A percentile compares a stretch with the other conserved stretches of the same genome.
These are phyloP conservation scores for Saussurea involucrata DNA, from an alignment of 129 eudicot species.

Conservation along the genomic window DNA sequence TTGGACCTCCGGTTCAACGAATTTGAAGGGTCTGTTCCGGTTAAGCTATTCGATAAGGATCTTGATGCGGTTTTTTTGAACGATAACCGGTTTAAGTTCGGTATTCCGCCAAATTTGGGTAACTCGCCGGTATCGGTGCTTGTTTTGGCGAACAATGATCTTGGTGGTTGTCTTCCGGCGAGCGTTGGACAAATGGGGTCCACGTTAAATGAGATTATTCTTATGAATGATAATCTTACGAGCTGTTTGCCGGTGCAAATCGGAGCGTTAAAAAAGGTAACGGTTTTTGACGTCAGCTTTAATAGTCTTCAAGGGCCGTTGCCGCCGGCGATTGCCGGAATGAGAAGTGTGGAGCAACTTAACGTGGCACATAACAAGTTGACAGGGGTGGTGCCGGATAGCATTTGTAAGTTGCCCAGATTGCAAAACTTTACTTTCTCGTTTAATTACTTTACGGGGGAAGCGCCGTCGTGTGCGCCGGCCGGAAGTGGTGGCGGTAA, in stretches of 20 bases:
- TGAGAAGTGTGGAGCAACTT: slow-evolving; percentile 70
- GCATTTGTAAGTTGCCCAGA: slow-evolving; percentile 58
- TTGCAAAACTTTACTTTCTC: slow-evolving; percentile 76
- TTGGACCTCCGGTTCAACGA: slow-evolving; percentile 87
- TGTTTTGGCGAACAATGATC: slow-evolving; percentile 76
- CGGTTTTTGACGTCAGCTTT: slow-evolving; percentile 78
- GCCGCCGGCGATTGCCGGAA: slow-evolving; percentile 46
- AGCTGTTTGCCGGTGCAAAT: slow-evolving; percentile 70
- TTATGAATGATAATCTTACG: slow-evolving; percentile 68
- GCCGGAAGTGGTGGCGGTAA: slow-evolving; percentile 35
- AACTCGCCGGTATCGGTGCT: slow-evolving; percentile 90
- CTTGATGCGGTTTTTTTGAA: slow-evolving; percentile 82
- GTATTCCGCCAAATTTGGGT: slow-evolving; percentile 80
- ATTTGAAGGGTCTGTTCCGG: slow-evolving; percentile 85
- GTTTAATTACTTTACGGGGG: slow-evolving; percentile 72
- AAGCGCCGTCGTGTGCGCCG: slow-evolving; percentile 64
- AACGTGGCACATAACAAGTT: slow-evolving; percentile 76
- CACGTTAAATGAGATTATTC: slow-evolving; percentile 71
- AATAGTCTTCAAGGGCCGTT: slow-evolving; percentile 57
- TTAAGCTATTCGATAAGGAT: slow-evolving; percentile 61
- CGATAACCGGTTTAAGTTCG: slow-evolving; percentile 71
- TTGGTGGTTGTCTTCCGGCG: slow-evolving; percentile 90
- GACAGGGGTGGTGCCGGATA: slow-evolving; percentile 70
- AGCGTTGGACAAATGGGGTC: slow-evolving; percentile 84
- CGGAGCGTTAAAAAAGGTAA: slow-evolving; percentile 56